These are phyloP conservation scores for Selaginella tamariscina DNA, from an alignment of 75 land plant species.

Conservation along the genomic window DNA sequence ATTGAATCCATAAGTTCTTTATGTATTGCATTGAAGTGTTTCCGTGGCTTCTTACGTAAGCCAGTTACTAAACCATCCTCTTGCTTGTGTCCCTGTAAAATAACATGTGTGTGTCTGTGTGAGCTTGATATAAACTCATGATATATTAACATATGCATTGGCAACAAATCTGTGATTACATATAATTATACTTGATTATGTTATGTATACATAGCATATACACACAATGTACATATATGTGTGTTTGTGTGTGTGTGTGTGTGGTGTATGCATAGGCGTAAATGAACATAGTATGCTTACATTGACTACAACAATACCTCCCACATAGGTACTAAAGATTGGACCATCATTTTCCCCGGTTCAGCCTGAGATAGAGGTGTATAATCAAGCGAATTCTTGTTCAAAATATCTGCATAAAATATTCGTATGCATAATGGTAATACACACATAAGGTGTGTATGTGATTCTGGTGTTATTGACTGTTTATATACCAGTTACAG, in stretches of 20 bases:
- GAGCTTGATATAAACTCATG: too few species aligned
- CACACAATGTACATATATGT: too few species aligned
- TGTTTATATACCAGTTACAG: not conserved
- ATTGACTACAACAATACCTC: slow-evolving; percentile 40
- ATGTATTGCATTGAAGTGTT: not conserved
- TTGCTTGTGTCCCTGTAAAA: not conserved
- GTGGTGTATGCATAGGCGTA: too few species aligned
- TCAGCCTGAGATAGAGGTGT: slow-evolving; percentile 56
- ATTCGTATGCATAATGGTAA: too few species aligned
- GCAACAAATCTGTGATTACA: too few species aligned
- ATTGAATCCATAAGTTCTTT: not conserved
- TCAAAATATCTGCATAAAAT: slow-evolving; percentile 53
- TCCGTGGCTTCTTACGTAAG: not conserved
- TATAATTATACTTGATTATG: too few species aligned
- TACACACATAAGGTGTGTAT: not conserved
- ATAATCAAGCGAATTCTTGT: slow-evolving; percentile 49
- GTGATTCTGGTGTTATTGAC: not conserved
- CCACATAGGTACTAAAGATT: slow-evolving; percentile 90
- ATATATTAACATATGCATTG: too few species aligned
- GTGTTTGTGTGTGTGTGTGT: too few species aligned
- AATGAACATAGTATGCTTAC: too few species aligned
- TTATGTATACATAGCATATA: too few species aligned
- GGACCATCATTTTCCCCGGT: slow-evolving; percentile 79
- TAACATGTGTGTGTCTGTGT: too few species aligned
- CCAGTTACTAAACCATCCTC: not conserved